Evolutionary conservation across 495 filamentous ascomycete genomes (phyloP), one percentile per base, ranked within the genome.

Genomic region (Hyaloscypha finlandica): DNA sequence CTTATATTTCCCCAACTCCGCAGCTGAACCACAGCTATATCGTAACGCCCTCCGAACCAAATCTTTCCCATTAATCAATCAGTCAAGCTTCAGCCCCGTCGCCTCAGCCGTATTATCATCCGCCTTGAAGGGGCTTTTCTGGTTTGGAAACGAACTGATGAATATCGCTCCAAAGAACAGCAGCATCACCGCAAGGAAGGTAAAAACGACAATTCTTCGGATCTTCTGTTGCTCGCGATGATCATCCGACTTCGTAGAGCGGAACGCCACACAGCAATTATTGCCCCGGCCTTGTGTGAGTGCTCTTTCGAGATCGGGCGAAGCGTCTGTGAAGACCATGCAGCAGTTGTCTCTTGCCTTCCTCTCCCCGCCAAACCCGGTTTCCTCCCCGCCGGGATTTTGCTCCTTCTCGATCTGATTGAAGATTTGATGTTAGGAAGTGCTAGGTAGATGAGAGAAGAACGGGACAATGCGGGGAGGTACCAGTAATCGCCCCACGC

Each of bases 241-340:
- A 14, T 6, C 42, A 48, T 19, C 16, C 42, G 16, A 19, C 16
- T 48, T 48, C 42, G 42, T 11, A 4, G 20, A 33, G 4, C 31
- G 48, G 33, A 67, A 70, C 6, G 37, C 30, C 8, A 70, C 68
- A 29, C 64, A 70, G 61, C 68, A 70, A 32, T 70, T 70, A 5
- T 8, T 20, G 29, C 45, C 52, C 22, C 12, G 31, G 30, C 63
- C 58, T 20, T 33, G 37, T 8, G 62, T 39, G 14, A 69, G 31
- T 14, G 67, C 61, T 11, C 65, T 20, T 55, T 70, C 68, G 3
- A 70, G 54, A 57, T 67, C 65, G 4, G 64, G 64, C 2, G 64
- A 64, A 3, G 61, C 42, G 22, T 67, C 62, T 0, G 60, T 64
- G 60, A 70, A 70, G 0, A 53, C 57, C 33, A 70, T 60, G 56